Evolutionary conservation across 129 eudicot genomes (phyloP).

Genomic region (Artemisia argyi): DNA sequence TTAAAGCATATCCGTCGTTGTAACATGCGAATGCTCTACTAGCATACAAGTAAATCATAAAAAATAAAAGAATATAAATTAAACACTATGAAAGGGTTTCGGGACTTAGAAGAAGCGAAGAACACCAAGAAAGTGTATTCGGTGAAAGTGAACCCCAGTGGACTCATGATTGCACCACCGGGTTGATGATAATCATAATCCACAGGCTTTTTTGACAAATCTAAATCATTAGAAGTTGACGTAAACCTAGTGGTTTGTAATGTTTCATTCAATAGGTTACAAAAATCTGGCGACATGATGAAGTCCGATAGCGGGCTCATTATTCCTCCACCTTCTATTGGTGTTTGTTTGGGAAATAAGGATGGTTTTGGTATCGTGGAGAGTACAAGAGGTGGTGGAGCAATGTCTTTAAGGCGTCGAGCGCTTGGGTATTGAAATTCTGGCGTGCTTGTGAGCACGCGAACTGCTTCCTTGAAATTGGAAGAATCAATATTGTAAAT

Average conservation of each 20-base stretch:
- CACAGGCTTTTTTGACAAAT: not conserved
- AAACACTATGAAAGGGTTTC: too few species aligned
- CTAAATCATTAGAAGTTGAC: not conserved
- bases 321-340: slow-evolving; percentile 4
- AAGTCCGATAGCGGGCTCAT: slow-evolving; percentile 22
- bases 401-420: slow-evolving; percentile 32
- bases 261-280: slow-evolving; percentile 30
- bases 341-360: not conserved
- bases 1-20: too few species aligned
- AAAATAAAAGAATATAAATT: too few species aligned
- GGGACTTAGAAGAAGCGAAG: slow-evolving; percentile 45
- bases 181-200: slow-evolving; percentile 1
- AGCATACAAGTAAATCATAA: too few species aligned
- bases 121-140: slow-evolving; percentile 36
- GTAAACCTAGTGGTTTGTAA: not conserved
- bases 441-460: slow-evolving; percentile 52
- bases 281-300: slow-evolving; percentile 16
- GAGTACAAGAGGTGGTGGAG: slow-evolving; percentile 54
- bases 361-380: slow-evolving; percentile 23
- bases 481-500: slow-evolving; percentile 59
- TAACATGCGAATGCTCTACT: too few species aligned
- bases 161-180: slow-evolving; percentile 26
- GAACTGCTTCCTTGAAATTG: slow-evolving; percentile 69
- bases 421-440: slow-evolving; percentile 39
- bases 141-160: slow-evolving; percentile 49